Evolutionary conservation across 2,329 filamentous ascomycete species (phyloP).

Genomic region (Xylariomycetidae sp.): DNA sequence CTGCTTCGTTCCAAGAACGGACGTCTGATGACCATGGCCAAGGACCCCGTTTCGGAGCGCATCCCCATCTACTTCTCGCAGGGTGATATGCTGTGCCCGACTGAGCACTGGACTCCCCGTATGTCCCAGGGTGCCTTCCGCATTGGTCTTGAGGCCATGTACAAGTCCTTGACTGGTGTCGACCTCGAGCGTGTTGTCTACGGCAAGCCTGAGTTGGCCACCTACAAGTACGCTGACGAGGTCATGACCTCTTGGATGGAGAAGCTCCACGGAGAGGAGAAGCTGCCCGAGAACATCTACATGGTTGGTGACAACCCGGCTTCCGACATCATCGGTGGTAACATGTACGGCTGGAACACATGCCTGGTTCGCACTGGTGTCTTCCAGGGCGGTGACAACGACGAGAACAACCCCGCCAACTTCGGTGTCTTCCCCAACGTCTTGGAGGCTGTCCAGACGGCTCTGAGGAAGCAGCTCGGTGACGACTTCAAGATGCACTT

Average conservation of each 20-base stretch:
- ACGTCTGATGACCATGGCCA: conserved; percentile 56
- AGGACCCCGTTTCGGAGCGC: conserved; percentile 58
- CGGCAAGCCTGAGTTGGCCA: conserved; percentile 67
- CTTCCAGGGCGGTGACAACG: conserved; percentile 71
- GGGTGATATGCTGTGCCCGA: conserved; percentile 49
- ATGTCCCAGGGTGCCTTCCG: conserved; percentile 73
- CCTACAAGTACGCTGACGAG: conserved; percentile 75
- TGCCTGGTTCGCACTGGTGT: conserved; percentile 73
- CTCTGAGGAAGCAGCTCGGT: conserved; percentile 64
- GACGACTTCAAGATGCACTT: conserved; percentile 69
- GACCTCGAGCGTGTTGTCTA: conserved; percentile 72
- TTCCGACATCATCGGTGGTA: conserved; percentile 68
- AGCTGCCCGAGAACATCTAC: conserved; percentile 63
- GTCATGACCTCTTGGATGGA: conserved; percentile 71
- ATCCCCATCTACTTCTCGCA: conserved; percentile 65
- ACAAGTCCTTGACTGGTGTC: conserved; percentile 61
- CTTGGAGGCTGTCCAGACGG: conserved; percentile 62
- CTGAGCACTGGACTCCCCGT: conserved; percentile 58
- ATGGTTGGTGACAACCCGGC: conserved; percentile 73
- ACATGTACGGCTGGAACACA: conserved; percentile 79
- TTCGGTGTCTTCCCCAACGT: conserved; percentile 73
- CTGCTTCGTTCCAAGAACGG: conserved; percentile 64
- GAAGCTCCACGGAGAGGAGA: conserved; percentile 65
- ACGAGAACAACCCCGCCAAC: conserved; percentile 69
- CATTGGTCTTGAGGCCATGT: conserved; percentile 68